phyloP scores from a whole-genome alignment of 495 filamentous ascomycete species.

The Annulohypoxylon moriforme region DNA sequence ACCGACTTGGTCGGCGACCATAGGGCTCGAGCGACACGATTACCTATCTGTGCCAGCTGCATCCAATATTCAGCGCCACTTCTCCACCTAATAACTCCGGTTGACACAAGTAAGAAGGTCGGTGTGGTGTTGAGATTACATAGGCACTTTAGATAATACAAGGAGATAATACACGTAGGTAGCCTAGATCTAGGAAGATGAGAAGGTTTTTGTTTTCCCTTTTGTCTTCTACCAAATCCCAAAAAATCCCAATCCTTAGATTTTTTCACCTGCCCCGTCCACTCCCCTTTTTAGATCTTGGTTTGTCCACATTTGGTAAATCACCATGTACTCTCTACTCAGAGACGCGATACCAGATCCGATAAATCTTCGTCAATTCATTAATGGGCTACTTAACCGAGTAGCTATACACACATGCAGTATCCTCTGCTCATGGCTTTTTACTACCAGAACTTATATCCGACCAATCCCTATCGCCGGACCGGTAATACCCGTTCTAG shows the following conservation, averaged over 20 bases:
- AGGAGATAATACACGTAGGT: constrained; percentile 1
- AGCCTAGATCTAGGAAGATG: not conserved
- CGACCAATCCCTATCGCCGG: constrained; percentile 37
- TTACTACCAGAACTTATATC: constrained; percentile 11
- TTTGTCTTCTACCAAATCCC: constrained; percentile 2
- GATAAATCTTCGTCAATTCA: constrained; percentile 40
- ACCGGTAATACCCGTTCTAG: constrained; percentile 42
- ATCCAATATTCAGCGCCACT: not conserved
- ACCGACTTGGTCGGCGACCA: not conserved
- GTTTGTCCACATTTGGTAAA: constrained; percentile 1
- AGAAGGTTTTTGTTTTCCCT: constrained; percentile 1
- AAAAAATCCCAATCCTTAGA: not conserved
- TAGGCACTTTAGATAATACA: constrained; percentile 1
- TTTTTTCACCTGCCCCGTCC: not conserved
- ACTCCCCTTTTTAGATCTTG: not conserved
- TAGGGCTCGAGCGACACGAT: not conserved
- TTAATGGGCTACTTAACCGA: constrained; percentile 34
- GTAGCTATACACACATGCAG: constrained; percentile 31
- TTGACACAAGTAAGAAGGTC: not conserved
- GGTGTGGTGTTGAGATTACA: not conserved
- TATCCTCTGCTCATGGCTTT: constrained; percentile 2
- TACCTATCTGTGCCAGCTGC: not conserved
- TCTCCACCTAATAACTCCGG: not conserved
- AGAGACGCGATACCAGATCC: constrained; percentile 3
- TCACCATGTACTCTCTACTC: not conserved